These are phyloP conservation scores for Discostella stelligeroides DNA, from an alignment of 108 stramenopile genomes.

Conservation along the genomic window DNA sequence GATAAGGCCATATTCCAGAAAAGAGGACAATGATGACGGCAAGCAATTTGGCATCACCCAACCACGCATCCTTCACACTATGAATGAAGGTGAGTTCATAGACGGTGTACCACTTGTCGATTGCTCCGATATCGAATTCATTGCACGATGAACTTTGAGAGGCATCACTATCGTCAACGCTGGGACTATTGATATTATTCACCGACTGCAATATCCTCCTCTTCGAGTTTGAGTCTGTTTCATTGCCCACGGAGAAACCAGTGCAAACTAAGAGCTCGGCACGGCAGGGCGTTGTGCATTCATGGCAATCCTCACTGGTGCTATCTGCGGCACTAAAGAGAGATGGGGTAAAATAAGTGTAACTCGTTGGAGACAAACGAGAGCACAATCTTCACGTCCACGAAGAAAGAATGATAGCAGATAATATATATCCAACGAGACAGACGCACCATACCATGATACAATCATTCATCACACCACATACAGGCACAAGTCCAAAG, in stretches of 20 bases:
- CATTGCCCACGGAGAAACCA: constrained; percentile 32
- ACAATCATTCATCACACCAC: constrained; percentile 34
- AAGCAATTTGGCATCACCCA: constrained; percentile 52
- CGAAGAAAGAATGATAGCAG: too few species aligned
- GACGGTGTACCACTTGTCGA: constrained; percentile 42
- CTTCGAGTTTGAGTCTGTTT: neutral
- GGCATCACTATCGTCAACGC: too few species aligned
- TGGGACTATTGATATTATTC: constrained; percentile 7
- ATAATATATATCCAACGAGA: too few species aligned
- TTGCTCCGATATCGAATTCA: constrained; percentile 25
- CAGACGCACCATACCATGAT: constrained; percentile 15
- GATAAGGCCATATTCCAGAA: constrained; percentile 56
- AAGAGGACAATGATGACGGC: constrained; percentile 53
- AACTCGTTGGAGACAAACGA: neutral
- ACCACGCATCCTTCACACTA: constrained; percentile 57
- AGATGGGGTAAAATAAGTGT: neutral
- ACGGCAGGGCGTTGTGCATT: constrained; percentile 45
- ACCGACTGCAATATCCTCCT: neutral
- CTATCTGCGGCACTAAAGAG: neutral
- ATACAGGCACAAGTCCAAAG: constrained; percentile 30
- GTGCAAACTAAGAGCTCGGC: constrained; percentile 35
- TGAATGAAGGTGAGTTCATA: constrained; percentile 51
- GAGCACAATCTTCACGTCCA: neutral
- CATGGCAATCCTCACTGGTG: neutral
- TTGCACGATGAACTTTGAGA: too few species aligned